Base-by-base conservation (phyloP, 1,139 yeast species). In the Kodamaea suecica region DNA sequence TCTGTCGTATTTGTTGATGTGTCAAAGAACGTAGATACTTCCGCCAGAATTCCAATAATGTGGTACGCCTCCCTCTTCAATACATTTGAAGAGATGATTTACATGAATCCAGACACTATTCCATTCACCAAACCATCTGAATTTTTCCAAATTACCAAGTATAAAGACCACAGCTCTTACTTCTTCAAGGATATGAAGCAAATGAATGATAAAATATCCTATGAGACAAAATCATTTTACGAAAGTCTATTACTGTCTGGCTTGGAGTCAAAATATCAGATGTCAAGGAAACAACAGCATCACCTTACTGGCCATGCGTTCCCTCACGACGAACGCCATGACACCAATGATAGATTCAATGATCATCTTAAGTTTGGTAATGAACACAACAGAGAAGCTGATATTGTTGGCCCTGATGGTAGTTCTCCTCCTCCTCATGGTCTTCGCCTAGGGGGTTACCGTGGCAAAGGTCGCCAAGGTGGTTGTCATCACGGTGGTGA, bases 61-160 rank as follows among this genome's bases (percentile, higher is more conserved):
- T 55, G 37, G 55, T 47, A 37, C 44, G 60, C 56, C 3, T 40
- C 41, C 33, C 47, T 51, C 42, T 54, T 48, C 37, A 53, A 32
- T 30, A 42, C 57, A 2, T 54, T 53, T 28, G 45, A 44, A 15
- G 53, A 52, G 17, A 42, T 53, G 36, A 38, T 55, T 19, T 44
- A 50, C 31, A 43, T 55, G 47, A 51, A 51, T 29, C 47, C 54
- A 4, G 42, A 42, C n/a, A 44, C 44, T 5, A 48, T 53, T 3
- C 52, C 57, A 3, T 44, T 52, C 12, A 38, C 39, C 9, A 31
- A 36, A 3, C 57, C 59, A 0, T 37, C 34, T 6, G 24, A 27
- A 8, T 40, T 53, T 23, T 48, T 55, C 24, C 37, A 43, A 9
- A 27, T 39, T 8, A 38, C 36, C 1, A 45, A 45, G 7, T 52